Evolutionary conservation across 805 yeast genomes (phyloP).

Genomic region (Alloascoidea africana): DNA sequence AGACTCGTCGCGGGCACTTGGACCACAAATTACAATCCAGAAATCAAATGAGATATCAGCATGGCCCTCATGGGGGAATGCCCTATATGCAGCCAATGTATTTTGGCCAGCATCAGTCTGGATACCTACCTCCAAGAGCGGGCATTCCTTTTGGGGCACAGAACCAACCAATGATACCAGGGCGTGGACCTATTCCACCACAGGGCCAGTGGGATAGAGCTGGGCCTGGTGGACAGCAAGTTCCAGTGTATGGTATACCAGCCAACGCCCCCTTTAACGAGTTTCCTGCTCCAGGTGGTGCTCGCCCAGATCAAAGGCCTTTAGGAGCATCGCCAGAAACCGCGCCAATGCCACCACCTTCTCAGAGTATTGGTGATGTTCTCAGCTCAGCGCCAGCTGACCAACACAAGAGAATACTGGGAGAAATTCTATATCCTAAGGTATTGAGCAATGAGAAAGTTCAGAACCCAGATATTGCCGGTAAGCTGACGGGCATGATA

Average conservation of each 20-base stretch:
- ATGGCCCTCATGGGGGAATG: conserved; percentile 66
- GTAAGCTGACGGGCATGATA: conserved; percentile 98
- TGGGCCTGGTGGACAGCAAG: conserved; percentile 44
- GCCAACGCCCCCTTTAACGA: conserved; percentile 73
- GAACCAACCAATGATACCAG: conserved; percentile 7
- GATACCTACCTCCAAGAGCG: conserved; percentile 68
- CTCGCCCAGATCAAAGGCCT: conserved; percentile 12
- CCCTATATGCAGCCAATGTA: conserved; percentile 75
- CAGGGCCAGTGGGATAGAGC: conserved; percentile 21
- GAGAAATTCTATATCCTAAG: conserved; percentile 94
- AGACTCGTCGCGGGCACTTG: conserved; percentile 90
- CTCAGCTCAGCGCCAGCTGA: conserved; percentile 28
- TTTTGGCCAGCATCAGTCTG: conserved; percentile 67
- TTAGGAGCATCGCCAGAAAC: conserved; percentile 29
- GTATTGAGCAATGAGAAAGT: conserved; percentile 78
- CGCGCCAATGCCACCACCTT: no score
- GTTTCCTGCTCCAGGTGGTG: conserved; percentile 16
- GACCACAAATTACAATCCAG: conserved; percentile 97
- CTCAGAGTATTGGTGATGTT: conserved; percentile 17
- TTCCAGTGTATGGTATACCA: conserved; percentile 68
- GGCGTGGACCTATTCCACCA: conserved; percentile 17
- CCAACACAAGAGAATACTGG: conserved; percentile 93
- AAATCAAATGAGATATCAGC: conserved; percentile 97
- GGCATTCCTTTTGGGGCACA: conserved; percentile 27
- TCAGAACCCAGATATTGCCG: conserved; percentile 88